Evolutionary conservation across 768 basidiomycete genomes (phyloP).

Genomic region (Phanerochaete sordida): DNA sequence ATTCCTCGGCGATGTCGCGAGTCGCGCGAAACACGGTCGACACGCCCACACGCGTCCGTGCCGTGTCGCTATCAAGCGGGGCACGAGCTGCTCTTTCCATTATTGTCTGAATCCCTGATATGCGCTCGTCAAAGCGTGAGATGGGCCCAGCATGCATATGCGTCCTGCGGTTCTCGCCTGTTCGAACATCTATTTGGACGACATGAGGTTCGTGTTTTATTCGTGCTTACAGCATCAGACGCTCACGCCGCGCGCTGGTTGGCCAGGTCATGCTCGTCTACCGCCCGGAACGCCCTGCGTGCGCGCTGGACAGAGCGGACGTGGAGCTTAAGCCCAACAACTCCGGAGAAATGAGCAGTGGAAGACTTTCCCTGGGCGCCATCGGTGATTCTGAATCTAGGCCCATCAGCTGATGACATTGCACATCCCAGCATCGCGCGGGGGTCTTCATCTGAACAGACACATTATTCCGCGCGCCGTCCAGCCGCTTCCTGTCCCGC

Average conservation of each 20-base stretch:
- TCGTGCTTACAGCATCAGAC: not conserved
- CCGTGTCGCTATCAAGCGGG: not conserved
- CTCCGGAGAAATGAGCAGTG: constrained; percentile 1
- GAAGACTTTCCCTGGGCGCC: not conserved
- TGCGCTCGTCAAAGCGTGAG: not conserved
- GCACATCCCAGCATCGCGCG: not conserved
- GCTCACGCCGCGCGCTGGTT: not conserved
- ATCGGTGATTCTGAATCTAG: constrained; percentile 2
- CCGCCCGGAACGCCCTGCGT: not conserved
- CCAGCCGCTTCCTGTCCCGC: not conserved
- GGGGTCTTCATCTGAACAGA: not conserved
- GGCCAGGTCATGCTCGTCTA: not conserved
- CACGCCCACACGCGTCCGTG: not conserved
- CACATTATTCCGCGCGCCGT: not conserved
- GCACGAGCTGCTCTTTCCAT: not conserved
- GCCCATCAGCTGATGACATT: constrained; percentile 6
- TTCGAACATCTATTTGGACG: not conserved
- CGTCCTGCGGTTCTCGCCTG: not conserved
- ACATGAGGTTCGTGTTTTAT: not conserved
- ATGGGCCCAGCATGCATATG: not conserved
- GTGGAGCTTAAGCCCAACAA: not conserved
- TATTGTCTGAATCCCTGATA: not conserved
- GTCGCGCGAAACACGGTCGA: not conserved
- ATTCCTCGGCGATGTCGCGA: not conserved
- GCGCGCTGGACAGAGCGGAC: not conserved